A percentile compares a stretch with the other conserved stretches of the same genome.
phyloP scores from a whole-genome alignment of 495 filamentous ascomycete genomes.

The Penicillium macrosclerotiorum region DNA sequence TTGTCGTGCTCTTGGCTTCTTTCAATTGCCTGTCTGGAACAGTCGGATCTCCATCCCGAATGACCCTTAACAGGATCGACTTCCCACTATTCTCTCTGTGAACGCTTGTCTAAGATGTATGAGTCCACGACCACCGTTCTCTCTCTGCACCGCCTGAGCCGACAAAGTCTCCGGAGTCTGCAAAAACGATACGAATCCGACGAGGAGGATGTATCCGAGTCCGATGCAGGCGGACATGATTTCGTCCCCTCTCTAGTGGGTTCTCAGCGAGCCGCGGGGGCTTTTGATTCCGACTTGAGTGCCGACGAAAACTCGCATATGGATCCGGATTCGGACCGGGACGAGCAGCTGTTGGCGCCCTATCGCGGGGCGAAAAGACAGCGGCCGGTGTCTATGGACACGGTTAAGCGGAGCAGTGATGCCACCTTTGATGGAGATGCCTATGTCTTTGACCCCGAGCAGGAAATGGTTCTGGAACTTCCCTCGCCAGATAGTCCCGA shows the following conservation, averaged over 20 bases:
- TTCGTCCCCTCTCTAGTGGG: constrained; percentile 34
- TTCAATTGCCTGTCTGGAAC: background rate
- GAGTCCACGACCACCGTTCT: constrained; percentile 26
- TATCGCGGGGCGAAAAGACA: constrained; percentile 23
- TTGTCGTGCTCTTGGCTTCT: background rate
- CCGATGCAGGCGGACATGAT: constrained; percentile 35
- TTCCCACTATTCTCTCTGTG: background rate
- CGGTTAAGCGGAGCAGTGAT: constrained; percentile 40
- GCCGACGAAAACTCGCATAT: constrained; percentile 29
- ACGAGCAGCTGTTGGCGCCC: constrained; percentile 25
- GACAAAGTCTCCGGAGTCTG: constrained; percentile 34
- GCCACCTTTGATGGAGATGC: constrained; percentile 34
- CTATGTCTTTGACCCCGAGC: constrained; percentile 37
- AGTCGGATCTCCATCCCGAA: background rate
- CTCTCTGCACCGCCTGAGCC: constrained; percentile 36
- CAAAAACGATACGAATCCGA: constrained; percentile 45
- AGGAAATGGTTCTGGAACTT: constrained; percentile 41
- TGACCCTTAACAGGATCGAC: background rate
- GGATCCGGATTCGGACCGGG: constrained; percentile 26
- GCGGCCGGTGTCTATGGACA: constrained; percentile 41
- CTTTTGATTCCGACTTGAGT: constrained; percentile 33
- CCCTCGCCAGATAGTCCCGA: constrained; percentile 32
- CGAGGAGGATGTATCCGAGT: constrained; percentile 44
- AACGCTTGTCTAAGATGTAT: constrained; percentile 29
- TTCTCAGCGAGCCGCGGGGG: constrained; percentile 22